These are phyloP conservation scores for Phylloporus arenicola DNA, from an alignment of 768 basidiomycete genomes.

Conservation along the genomic window DNA sequence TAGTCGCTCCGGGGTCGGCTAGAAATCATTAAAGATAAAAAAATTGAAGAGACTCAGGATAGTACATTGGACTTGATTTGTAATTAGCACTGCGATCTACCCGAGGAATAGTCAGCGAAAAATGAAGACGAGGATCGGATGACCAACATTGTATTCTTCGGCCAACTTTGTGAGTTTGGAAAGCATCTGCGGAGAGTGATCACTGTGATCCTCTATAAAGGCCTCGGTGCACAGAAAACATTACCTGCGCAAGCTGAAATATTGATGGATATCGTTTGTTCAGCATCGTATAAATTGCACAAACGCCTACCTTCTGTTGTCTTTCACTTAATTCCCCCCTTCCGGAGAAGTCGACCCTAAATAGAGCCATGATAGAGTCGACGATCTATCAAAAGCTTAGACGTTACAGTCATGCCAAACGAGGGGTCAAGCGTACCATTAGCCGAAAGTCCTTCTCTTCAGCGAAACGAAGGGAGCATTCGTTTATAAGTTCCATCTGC, in stretches of 20 bases:
- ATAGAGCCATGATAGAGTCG: slow-evolving; percentile 96
- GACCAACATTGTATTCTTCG: slow-evolving; percentile 79
- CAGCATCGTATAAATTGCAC: not conserved
- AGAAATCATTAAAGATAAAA: slow-evolving; percentile 12
- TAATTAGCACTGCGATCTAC: slow-evolving; percentile 80
- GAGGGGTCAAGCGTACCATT: slow-evolving; percentile 40
- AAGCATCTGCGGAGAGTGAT: slow-evolving; percentile 56
- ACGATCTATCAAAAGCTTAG: slow-evolving; percentile 56
- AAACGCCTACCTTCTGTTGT: slow-evolving; percentile 68
- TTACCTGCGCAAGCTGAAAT: slow-evolving; percentile 77
- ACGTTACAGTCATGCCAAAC: not conserved
- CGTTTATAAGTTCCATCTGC: slow-evolving; percentile 89
- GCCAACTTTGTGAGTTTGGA: slow-evolving; percentile 87
- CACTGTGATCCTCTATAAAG: not conserved
- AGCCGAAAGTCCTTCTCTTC: slow-evolving; percentile 83
- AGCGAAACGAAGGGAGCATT: slow-evolving; percentile 81
- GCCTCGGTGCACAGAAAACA: not conserved
- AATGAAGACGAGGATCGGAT: not conserved
- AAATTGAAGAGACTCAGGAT: not conserved
- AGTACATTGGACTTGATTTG: slow-evolving; percentile 88
- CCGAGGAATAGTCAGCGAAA: slow-evolving; percentile 5
- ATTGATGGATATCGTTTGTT: slow-evolving; percentile 8
- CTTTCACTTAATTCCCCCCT: slow-evolving; percentile 91
- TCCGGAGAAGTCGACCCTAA: slow-evolving; percentile 90
- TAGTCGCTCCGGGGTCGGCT: slow-evolving; percentile 94